Evolutionary conservation across 371 early-diverging fungal genomes (phyloP), one percentile per base, ranked within the genome.

Genomic region (Lichtheimia hyalospora): DNA sequence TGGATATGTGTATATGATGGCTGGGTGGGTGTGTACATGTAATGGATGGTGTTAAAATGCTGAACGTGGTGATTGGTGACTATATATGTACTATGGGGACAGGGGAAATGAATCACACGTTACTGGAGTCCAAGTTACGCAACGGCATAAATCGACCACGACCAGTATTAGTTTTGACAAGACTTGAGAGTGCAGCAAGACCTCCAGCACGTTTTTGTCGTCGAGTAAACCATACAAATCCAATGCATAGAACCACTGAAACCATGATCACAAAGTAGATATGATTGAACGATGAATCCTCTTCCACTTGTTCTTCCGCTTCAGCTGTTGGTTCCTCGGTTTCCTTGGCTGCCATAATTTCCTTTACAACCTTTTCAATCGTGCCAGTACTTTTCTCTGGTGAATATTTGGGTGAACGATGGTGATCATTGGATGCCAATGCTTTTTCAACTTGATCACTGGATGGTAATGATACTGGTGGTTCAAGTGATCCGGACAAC

Each of bases 91-190:
- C n/a, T n/a, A 34, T 34, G 34, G 10, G 0, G 28, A 5, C 3
- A 8, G 8, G 4, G 27, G 34, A 34, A 34, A 6, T 8, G 34
- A 10, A 39, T 40, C 40, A 53, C 18, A 40, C 34, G 23, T 53
- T 53, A 5, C 16, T 53, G 14, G 53, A 40, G 27, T 76, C 76
- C 28, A 71, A 54, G 55, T 70, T 70, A 24, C 68, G 69, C 18
- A 76, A 52, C 24, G 73, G 76, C 13, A 67, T 48, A 52, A 76
- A 76, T 49, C 64, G 62, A 34, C 71, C 76, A 48, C 76, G 63
- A 10, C 61, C 50, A 41, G 55, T 52, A 16, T 66, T 64, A 12
- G 21, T 49, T 16, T 62, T 59, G 21, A 74, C 42, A 12, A 71
- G 55, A 27, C 58, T 57, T 4, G 73, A 73, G 42, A 76, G 51